phyloP scores from a whole-genome alignment of 192 early-diverging fungal species.

The Rhizophagus clarus region DNA sequence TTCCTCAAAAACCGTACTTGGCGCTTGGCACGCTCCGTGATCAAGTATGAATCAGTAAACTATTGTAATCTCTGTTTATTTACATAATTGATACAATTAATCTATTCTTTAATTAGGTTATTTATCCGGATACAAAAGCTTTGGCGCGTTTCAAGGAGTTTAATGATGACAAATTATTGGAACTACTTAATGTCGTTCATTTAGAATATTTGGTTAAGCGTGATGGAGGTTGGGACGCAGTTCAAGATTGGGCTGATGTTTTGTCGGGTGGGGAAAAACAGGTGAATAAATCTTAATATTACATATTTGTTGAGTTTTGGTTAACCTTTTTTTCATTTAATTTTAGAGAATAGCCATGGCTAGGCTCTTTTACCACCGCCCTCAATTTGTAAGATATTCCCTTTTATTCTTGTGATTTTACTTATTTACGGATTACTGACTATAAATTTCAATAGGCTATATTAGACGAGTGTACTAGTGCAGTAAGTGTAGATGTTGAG shows the following conservation, averaged over 20 bases:
- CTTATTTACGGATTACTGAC: background rate
- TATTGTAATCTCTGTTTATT: background rate
- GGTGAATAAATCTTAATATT: conserved; percentile 8
- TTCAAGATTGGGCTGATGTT: conserved; percentile 79
- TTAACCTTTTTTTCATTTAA: background rate
- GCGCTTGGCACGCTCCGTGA: conserved; percentile 78
- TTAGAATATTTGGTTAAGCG: conserved; percentile 68
- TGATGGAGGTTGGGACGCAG: conserved; percentile 73
- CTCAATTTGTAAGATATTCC: conserved; percentile 63
- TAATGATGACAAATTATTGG: conserved; percentile 68
- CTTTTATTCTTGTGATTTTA: background rate
- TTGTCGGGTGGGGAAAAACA: conserved; percentile 82
- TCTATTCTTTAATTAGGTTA: conserved; percentile 43
- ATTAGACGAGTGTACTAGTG: conserved; percentile 80
- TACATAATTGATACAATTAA: background rate
- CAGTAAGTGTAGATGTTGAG: conserved; percentile 81
- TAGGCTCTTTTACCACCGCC: conserved; percentile 82
- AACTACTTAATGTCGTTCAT: conserved; percentile 70
- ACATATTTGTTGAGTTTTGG: background rate
- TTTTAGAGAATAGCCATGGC: conserved; percentile 71
- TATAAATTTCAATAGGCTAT: conserved; percentile 43
- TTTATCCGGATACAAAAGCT: conserved; percentile 78
- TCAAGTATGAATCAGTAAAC: conserved; percentile 54
- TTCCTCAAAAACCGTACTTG: conserved; percentile 87
- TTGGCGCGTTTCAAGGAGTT: conserved; percentile 61